phyloP scores from a whole-genome alignment of 805 yeast genomes.

The Candida khao-thaluensis region DNA sequence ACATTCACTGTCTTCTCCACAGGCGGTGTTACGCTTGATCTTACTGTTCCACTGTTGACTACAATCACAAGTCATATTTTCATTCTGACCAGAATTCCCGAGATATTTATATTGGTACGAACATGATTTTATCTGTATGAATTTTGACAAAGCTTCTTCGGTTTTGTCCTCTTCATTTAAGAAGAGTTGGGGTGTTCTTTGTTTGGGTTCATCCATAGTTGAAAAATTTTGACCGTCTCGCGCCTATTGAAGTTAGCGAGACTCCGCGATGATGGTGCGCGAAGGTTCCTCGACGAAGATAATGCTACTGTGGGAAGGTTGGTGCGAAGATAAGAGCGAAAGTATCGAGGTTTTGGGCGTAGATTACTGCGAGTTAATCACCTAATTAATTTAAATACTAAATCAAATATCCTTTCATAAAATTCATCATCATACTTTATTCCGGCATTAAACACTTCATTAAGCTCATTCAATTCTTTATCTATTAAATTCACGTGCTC shows the following conservation, averaged over 20 bases:
- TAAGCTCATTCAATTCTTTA: constrained; percentile 11
- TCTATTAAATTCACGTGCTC: constrained; percentile 24
- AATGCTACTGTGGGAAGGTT: no score
- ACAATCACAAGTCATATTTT: constrained; percentile 91
- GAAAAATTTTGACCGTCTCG: constrained; percentile 4
- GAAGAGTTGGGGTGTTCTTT: constrained; percentile 26
- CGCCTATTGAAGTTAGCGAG: no score
- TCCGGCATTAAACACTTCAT: constrained; percentile 8
- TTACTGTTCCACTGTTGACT: constrained; percentile 45
- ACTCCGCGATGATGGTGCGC: no score
- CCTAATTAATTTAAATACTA: constrained; percentile 12
- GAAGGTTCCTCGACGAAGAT: no score
- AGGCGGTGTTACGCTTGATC: constrained; percentile 54
- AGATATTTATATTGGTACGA: constrained; percentile 59
- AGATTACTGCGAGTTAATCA: no score
- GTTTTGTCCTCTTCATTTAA: constrained; percentile 55
- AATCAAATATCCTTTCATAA: constrained; percentile 18
- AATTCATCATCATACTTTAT: constrained; percentile 14
- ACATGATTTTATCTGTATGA: constrained; percentile 56
- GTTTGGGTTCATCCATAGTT: constrained; percentile 6
- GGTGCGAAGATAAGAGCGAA: no score
- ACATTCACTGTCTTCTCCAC: constrained; percentile 85
- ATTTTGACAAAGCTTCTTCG: constrained; percentile 63
- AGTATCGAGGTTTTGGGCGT: no score
- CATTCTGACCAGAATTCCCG: constrained; percentile 75